Conservation (phyloP, 73 alveolate genomes). For the Paramecium bursaria region DNA sequence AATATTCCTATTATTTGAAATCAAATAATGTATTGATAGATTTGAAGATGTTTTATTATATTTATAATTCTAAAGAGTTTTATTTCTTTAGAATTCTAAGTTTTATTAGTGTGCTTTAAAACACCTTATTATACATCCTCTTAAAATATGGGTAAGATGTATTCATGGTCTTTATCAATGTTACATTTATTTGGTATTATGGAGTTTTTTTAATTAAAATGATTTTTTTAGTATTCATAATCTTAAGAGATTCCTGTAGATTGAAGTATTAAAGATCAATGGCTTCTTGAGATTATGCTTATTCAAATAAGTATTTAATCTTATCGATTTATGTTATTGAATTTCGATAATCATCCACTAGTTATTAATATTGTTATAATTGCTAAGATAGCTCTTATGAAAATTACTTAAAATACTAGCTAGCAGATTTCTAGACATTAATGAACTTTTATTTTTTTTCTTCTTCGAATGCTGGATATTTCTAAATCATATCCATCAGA, state of each 20-base stretch:
- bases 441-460: not conserved
- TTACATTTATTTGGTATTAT: not conserved
- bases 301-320: conserved; percentile 21
- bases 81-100: no score
- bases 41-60: no score
- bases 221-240: not conserved
- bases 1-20: no score
- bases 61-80: no score
- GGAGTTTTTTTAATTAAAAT: not conserved
- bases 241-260: not conserved
- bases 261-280: not conserved
- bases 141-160: conserved; percentile 1
- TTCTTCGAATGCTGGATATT: conserved; percentile 16
- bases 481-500: not conserved
- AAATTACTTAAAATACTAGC: not conserved
- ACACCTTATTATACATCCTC: not conserved
- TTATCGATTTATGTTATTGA: conserved; percentile 24
- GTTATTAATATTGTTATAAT: not conserved
- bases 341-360: not conserved
- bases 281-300: not conserved
- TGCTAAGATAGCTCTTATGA: not conserved
- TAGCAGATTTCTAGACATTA: not conserved
- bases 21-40: no score
- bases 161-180: not conserved
- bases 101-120: not conserved